phyloP scores from a whole-genome alignment of 768 basidiomycete genomes.

The Boletus rubroflammeus region DNA sequence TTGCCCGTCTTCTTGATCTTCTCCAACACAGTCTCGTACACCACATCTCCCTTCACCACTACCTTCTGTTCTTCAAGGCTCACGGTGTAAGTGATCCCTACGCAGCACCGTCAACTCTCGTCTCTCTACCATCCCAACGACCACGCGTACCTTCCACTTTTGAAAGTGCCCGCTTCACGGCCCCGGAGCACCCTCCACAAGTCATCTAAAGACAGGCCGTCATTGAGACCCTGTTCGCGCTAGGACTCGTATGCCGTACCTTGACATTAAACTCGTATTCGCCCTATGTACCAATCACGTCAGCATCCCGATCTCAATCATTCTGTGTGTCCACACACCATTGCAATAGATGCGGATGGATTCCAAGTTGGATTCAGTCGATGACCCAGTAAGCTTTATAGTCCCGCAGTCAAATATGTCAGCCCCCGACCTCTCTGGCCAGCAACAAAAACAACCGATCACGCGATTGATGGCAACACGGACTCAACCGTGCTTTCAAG shows the following conservation, averaged over 20 bases:
- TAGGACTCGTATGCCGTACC: slow-evolving; percentile 36
- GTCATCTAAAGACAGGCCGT: slow-evolving; percentile 59
- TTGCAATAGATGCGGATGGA: slow-evolving; percentile 6
- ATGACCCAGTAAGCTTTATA: slow-evolving; percentile 3
- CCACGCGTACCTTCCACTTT: slow-evolving; percentile 45
- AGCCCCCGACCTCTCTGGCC: too few relatives aligned
- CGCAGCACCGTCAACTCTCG: neutral
- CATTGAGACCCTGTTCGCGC: neutral
- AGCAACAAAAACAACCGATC: neutral
- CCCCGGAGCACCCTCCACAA: slow-evolving; percentile 83
- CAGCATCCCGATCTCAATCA: neutral
- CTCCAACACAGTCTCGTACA: slow-evolving; percentile 62
- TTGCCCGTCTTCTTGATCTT: slow-evolving; percentile 93
- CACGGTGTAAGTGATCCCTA: slow-evolving; percentile 48
- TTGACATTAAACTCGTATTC: slow-evolving; percentile 81
- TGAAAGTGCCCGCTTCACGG: slow-evolving; percentile 68
- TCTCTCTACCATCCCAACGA: neutral
- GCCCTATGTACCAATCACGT: slow-evolving; percentile 9
- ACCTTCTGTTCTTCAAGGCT: slow-evolving; percentile 70
- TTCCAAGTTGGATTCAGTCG: neutral
- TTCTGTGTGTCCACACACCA: slow-evolving; percentile 15
- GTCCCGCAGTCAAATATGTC: neutral
- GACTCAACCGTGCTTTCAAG: too few relatives aligned
- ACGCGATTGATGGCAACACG: neutral
- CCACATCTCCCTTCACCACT: slow-evolving; percentile 53